These are phyloP conservation scores for Hortiboletus rubellus DNA, from an alignment of 1,284 basidiomycete genomes.

Conservation along the genomic window DNA sequence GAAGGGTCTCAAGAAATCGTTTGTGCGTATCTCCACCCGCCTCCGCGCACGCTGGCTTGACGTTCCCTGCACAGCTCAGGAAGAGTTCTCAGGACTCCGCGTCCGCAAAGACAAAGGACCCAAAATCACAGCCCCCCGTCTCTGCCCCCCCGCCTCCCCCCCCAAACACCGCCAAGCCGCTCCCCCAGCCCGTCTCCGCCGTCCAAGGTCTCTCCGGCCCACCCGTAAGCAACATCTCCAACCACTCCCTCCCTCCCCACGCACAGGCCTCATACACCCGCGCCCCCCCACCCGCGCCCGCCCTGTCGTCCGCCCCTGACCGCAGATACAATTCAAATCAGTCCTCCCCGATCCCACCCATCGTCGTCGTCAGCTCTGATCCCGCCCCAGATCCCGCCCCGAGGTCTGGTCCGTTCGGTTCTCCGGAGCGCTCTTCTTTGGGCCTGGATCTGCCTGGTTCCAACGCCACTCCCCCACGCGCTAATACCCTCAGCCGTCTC, in stretches of 20 bases:
- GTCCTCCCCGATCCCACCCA: slow-evolving; percentile 68
- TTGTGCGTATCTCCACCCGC: slow-evolving; percentile 50
- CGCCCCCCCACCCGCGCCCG: slow-evolving; percentile 41
- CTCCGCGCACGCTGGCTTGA: slow-evolving; percentile 14
- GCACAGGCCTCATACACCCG: slow-evolving; percentile 43
- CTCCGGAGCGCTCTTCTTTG: slow-evolving; percentile 54
- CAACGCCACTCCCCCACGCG: slow-evolving; percentile 59
- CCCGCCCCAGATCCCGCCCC: slow-evolving; percentile 55
- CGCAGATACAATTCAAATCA: slow-evolving; percentile 54
- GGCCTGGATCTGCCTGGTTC: slow-evolving; percentile 46
- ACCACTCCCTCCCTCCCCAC: slow-evolving; percentile 41
- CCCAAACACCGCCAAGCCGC: slow-evolving; percentile 62
- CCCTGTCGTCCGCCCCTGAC: slow-evolving; percentile 43
- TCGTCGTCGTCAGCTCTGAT: slow-evolving; percentile 88
- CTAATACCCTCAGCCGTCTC: slow-evolving; percentile 63
- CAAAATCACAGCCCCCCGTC: slow-evolving; percentile 49
- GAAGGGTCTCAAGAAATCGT: slow-evolving; percentile 89
- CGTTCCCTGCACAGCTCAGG: slow-evolving; percentile 51
- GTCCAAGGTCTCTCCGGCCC: slow-evolving; percentile 41
- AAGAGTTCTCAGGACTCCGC: slow-evolving; percentile 66
- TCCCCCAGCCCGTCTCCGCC: slow-evolving; percentile 47
- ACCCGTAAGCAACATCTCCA: slow-evolving; percentile 44
- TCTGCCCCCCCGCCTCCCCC: slow-evolving; percentile 61
- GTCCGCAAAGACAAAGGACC: slow-evolving; percentile 66
- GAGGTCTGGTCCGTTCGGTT: slow-evolving; percentile 43